Base-by-base conservation (phyloP, 1,139 yeast genomes). In the Candida frijolesensis region DNA sequence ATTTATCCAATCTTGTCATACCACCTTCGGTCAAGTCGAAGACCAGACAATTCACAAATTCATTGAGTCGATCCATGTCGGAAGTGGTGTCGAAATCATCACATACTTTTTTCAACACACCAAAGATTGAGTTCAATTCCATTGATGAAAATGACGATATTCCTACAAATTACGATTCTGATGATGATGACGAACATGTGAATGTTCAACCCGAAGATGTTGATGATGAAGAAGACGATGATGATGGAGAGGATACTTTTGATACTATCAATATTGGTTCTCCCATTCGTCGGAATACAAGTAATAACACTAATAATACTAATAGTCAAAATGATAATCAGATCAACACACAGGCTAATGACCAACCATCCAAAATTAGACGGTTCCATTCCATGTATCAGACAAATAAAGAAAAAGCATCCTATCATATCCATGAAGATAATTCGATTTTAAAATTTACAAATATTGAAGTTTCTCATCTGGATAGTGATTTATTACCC, bases 341-440 rank as follows among this genome's bases (percentile, higher is more conserved):
- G 4, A 25, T 10, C 18, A 29, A 10, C 15, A 40, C 11, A 19
- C 22, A 11, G n/a, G 18, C 2, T 12, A 45, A 27, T 11, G 14
- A 42, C 35, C 47, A 18, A 12, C 33, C 22, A 12, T 41, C 56
- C 10, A 57, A 56, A 57, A 78, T 79, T 50, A 71, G 90, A 50
- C 73, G 90, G 52, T 83, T 85, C 25, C 89, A 84, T 58, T 82
- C 88, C 40, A 82, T 85, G 87, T 83, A 78, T 61, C 85, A 82
- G 54, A 72, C 72, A 39, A 67, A 61, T 49, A 71, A 67, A 60
- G 80, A 70, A 60, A 72, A 62, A 58, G 75, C 61, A 56, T 59
- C 57, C 44, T 58, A 52, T 53, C 60, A 54, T 16, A 57, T 67
- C 49, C 49, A 57, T 37, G 70, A 67, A 43, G 71, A 70, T 54